A percentile compares a stretch with the other conserved stretches of the same genome.
These are phyloP conservation scores for Flammula alnicola DNA, from an alignment of 1,284 basidiomycete genomes.

Conservation along the genomic window DNA sequence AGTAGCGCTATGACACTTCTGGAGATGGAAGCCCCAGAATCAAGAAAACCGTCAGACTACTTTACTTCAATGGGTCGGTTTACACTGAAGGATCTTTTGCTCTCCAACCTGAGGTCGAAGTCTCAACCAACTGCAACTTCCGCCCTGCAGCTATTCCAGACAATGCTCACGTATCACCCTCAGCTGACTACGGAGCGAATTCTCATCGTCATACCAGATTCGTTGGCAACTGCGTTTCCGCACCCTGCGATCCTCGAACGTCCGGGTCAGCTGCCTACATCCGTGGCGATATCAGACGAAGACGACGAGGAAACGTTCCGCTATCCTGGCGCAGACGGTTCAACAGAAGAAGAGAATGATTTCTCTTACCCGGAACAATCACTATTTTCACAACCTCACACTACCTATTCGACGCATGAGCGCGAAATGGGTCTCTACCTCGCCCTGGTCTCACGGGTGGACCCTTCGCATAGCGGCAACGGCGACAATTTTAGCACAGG, in stretches of 20 bases:
- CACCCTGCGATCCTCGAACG: conserved; percentile 45
- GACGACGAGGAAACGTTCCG: conserved; percentile 70
- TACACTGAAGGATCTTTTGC: conserved; percentile 86
- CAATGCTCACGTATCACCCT: conserved; percentile 75
- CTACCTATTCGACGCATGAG: conserved; percentile 77
- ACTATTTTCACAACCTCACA: conserved; percentile 63
- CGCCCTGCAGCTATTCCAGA: conserved; percentile 80
- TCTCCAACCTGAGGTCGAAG: conserved; percentile 76
- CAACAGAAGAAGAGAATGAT: conserved; percentile 23
- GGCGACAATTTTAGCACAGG: conserved; percentile 83
- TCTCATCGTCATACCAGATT: conserved; percentile 70
- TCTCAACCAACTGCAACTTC: conserved; percentile 70
- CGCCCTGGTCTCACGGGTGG: conserved; percentile 77
- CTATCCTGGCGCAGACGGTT: conserved; percentile 58
- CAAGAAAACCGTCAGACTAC: conserved; percentile 73
- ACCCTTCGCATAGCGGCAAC: conserved; percentile 74
- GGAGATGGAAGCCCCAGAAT: conserved; percentile 81
- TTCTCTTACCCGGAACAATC: conserved; percentile 29
- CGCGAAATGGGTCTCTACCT: conserved; percentile 85
- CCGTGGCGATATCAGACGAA: conserved; percentile 33
- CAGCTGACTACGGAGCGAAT: conserved; percentile 68
- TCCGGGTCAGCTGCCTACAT: conserved; percentile 24
- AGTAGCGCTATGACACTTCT: conserved; percentile 85
- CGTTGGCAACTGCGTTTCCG: conserved; percentile 76
- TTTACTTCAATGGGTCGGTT: conserved; percentile 87